Evolutionary conservation across 2,329 filamentous ascomycete species (phyloP), one percentile per base, ranked within the genome.

Genomic region (Pseudopithomyces chartarum): DNA sequence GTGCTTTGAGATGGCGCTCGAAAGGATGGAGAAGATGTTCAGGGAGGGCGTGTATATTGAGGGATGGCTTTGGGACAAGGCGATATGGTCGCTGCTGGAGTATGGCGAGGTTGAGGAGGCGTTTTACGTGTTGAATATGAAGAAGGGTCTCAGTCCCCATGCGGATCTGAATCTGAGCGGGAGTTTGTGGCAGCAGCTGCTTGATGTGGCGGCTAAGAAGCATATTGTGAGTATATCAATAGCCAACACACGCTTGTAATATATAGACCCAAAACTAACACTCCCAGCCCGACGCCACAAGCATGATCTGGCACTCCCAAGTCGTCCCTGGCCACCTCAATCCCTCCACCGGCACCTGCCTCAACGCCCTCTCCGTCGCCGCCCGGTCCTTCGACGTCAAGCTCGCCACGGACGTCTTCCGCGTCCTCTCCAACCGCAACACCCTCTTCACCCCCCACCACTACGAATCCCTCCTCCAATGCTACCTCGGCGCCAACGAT

Each of bases 1-100:
- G 0, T 89, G 96, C 66, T 88, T 91, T 60, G 95, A 98, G 76
- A 79, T 93, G 60, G 93, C 92, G 1, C 79, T 96, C 56, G 79
- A 84, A 50, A 85, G 85, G 62, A 75, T 97, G 40, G 87, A 91
- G 36, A 77, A 84, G 20, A 85, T 97, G 82, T 78, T 85, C 40
- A 77, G 80, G 50, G 80, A 84, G 47, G 79, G 81, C 2, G 78
- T 85, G 1, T 67, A 65, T 2, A 77, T 93, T 3, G 83, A 89
- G 29, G 69, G 80, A 0, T 97, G 92, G 92, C 80, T 97, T 7
- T 88, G 89, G 67, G 90, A 93, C 66, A 84, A 94, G 57, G 87
- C 93, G 52, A 82, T 92, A 54, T 90, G 90, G 69, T 85, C 85
- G 19, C 84, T 97, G 40, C 87, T 87, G 43, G 87, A 90, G 57